phyloP scores from a whole-genome alignment of 441 rosid genomes.

The Jatropha multifida region DNA sequence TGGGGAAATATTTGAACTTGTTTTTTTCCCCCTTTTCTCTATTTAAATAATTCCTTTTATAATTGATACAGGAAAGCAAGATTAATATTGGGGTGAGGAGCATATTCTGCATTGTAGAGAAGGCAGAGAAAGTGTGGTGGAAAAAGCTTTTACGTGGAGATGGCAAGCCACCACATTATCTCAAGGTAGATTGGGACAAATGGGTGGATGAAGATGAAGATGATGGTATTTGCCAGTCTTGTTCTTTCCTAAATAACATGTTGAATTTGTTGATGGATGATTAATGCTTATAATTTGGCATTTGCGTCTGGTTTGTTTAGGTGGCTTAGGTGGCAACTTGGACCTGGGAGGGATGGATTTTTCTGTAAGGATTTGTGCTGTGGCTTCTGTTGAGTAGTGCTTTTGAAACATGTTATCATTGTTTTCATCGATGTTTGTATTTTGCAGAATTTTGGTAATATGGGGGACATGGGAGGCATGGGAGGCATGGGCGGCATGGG shows the following conservation, averaged over 20 bases:
- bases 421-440: neutral
- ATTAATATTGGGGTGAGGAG: conserved; percentile 45
- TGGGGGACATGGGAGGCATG: conserved; percentile 34
- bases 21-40: neutral
- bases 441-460: conserved; percentile 46
- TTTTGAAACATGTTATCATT: neutral
- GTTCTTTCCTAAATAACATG: neutral
- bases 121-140: conserved; percentile 72
- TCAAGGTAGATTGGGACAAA: conserved; percentile 75
- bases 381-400: neutral
- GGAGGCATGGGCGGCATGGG: conserved; percentile 26
- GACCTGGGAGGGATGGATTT: conserved; percentile 88
- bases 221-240: conserved; percentile 26
- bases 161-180: conserved; percentile 54
- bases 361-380: conserved; percentile 41
- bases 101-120: conserved; percentile 50
- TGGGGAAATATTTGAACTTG: neutral
- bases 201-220: conserved; percentile 76
- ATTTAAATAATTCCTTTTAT: neutral
- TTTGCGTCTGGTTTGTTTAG: conserved; percentile 27
- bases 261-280: neutral
- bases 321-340: conserved; percentile 42
- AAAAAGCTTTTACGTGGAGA: conserved; percentile 49
- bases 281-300: neutral
- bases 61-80: conserved; percentile 57